Conservation (phyloP, 176 grass and related monocot species). For the Zea mays region DNA sequence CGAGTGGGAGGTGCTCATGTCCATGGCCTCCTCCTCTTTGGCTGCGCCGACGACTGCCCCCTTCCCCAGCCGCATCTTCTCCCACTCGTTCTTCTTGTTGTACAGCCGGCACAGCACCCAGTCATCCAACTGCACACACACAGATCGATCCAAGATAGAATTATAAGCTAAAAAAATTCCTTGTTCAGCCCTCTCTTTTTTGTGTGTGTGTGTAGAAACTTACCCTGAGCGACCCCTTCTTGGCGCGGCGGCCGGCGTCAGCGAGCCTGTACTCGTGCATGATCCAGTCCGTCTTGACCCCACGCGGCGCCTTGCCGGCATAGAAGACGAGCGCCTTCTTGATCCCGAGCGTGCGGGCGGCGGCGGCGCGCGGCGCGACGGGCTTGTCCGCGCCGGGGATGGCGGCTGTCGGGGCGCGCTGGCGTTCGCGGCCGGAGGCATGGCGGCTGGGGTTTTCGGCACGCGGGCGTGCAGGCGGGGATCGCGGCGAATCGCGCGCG, state of each 20-base stretch:
- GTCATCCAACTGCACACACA: constrained; percentile 80
- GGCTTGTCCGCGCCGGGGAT: constrained; percentile 56
- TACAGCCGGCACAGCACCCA: constrained; percentile 81
- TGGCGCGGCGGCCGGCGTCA: constrained; percentile 40
- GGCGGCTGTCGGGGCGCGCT: no score
- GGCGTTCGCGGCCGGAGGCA: no score
- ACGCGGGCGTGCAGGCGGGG: no score
- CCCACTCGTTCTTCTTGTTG: constrained; percentile 92
- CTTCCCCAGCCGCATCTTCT: constrained; percentile 51
- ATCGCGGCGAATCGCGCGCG: no score
- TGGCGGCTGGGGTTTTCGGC: no score
- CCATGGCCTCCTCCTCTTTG: no score
- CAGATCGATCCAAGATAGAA: no score
- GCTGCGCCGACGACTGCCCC: no score
- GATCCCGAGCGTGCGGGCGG: constrained; percentile 55
- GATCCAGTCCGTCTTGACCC: constrained; percentile 91
- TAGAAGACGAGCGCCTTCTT: constrained; percentile 98
- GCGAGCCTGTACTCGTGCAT: constrained; percentile 89
- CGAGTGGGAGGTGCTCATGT: no score
- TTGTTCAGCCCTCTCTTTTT: no score
- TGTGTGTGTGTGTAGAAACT: no score
- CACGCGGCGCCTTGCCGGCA: constrained; percentile 69
- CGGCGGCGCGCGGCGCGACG: constrained; percentile 37
- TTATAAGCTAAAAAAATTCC: no score
- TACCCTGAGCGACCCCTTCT: constrained; percentile 60